These are phyloP conservation scores for Vaccinium vitisidaea DNA, from an alignment of 148 eudicot genomes.

Conservation along the genomic window DNA sequence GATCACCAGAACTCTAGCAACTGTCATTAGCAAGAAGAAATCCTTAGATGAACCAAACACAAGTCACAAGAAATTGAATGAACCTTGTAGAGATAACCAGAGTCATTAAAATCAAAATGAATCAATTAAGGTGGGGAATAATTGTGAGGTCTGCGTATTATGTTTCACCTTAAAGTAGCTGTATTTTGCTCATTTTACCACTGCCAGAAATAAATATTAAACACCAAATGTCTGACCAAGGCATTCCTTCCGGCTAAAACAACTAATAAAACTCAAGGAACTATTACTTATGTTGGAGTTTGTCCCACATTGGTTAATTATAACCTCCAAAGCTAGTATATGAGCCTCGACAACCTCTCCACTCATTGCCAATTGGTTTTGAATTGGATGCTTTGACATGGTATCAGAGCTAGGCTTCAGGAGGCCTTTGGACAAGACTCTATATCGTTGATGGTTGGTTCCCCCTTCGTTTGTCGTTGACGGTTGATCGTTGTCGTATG, in stretches of 20 bases:
- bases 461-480: too few species aligned
- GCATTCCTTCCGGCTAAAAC: not conserved
- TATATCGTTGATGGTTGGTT: too few species aligned
- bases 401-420: too few species aligned
- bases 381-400: too few species aligned
- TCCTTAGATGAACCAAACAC: not conserved
- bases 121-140: not conserved
- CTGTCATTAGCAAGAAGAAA: not conserved
- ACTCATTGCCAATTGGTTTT: too few species aligned
- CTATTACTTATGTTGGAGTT: not conserved
- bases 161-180: not conserved
- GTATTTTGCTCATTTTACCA: not conserved
- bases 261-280: not conserved
- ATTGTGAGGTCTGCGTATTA: not conserved
- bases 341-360: too few species aligned
- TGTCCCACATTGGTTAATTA: too few species aligned
- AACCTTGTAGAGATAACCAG: not conserved
- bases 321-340: too few species aligned
- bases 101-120: not conserved
- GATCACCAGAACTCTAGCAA: not conserved
- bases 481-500: too few species aligned
- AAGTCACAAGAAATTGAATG: not conserved
- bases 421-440: too few species aligned
- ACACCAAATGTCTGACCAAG: not conserved
- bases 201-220: not conserved